These are phyloP conservation scores for Apostasia ramifera DNA, from an alignment of 106 monocot species.

Conservation along the genomic window DNA sequence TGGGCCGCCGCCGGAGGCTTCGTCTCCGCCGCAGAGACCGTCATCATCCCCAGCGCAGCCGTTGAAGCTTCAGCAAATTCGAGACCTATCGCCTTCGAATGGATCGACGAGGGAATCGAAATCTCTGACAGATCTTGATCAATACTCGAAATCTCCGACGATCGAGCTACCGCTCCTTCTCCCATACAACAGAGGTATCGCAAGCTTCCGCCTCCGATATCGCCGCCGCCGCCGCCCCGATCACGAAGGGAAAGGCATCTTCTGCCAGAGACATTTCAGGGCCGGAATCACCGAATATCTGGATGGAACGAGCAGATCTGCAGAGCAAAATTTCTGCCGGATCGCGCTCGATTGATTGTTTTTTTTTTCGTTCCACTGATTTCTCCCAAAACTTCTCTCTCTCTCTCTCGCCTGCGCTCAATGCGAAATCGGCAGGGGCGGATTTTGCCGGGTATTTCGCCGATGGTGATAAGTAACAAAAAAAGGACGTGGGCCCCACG, in stretches of 20 bases:
- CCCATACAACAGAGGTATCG: constrained; percentile 18
- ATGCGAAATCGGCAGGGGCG: too few relatives aligned
- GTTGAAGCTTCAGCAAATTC: constrained; percentile 5
- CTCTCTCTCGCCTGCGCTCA: too few relatives aligned
- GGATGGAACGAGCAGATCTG: too few relatives aligned
- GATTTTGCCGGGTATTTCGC: too few relatives aligned
- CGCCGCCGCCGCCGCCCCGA: constrained; percentile 1
- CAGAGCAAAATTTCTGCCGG: too few relatives aligned
- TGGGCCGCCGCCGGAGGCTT: neutral
- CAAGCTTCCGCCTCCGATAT: neutral
- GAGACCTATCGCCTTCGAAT: too few relatives aligned
- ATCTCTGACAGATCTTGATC: neutral
- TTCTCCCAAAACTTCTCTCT: too few relatives aligned
- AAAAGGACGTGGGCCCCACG: too few relatives aligned
- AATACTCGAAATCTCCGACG: neutral
- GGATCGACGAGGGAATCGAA: neutral
- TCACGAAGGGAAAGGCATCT: neutral
- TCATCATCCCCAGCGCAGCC: neutral
- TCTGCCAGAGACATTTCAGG: constrained; percentile 19
- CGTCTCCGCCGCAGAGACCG: neutral
- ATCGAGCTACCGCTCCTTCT: constrained; percentile 28
- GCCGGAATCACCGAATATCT: too few relatives aligned
- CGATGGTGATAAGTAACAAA: too few relatives aligned
- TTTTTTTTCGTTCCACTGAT: too few relatives aligned
- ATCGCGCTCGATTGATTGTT: too few relatives aligned